Conservation (phyloP, 169 alveolate genomes). For the Plasmodium blacklocki region DNA sequence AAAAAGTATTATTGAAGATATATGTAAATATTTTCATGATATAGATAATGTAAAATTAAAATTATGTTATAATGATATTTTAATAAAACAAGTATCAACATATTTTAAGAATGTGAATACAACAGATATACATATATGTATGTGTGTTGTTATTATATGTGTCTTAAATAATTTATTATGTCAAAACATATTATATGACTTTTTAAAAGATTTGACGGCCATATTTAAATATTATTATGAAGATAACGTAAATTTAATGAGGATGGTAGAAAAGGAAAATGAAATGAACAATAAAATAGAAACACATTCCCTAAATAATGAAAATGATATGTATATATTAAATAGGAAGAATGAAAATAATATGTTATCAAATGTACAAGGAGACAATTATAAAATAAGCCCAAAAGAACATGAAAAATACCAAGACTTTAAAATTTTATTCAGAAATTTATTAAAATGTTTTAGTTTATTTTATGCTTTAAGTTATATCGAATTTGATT, state of each 20-base stretch:
- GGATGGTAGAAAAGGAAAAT: slow-evolving; percentile 32
- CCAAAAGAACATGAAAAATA: slow-evolving; percentile 54
- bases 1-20: slow-evolving; percentile 63
- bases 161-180: slow-evolving; percentile 47
- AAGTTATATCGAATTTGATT: slow-evolving; percentile 64
- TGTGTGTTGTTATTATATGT: slow-evolving; percentile 44
- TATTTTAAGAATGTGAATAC: slow-evolving; percentile 51
- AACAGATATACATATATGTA: slow-evolving; percentile 68
- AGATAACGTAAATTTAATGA: slow-evolving; percentile 38
- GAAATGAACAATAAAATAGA: slow-evolving; percentile 19
- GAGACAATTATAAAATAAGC: background rate
- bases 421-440: slow-evolving; percentile 44
- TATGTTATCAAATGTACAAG: background rate
- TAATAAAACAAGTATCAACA: slow-evolving; percentile 19
- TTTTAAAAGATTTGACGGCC: slow-evolving; percentile 25
- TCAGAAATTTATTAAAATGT: slow-evolving; percentile 55
- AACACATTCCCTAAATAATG: background rate
- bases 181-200: slow-evolving; percentile 38
- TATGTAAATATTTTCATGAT: slow-evolving; percentile 64
- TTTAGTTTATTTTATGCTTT: slow-evolving; percentile 61
- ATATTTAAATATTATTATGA: slow-evolving; percentile 31
- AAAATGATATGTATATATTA: background rate
- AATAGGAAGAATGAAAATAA: background rate
- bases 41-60: slow-evolving; percentile 17
- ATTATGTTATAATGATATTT: slow-evolving; percentile 16